Base-by-base conservation (phyloP, 2,329 filamentous ascomycete genomes). In the Fusarium sp. region DNA sequence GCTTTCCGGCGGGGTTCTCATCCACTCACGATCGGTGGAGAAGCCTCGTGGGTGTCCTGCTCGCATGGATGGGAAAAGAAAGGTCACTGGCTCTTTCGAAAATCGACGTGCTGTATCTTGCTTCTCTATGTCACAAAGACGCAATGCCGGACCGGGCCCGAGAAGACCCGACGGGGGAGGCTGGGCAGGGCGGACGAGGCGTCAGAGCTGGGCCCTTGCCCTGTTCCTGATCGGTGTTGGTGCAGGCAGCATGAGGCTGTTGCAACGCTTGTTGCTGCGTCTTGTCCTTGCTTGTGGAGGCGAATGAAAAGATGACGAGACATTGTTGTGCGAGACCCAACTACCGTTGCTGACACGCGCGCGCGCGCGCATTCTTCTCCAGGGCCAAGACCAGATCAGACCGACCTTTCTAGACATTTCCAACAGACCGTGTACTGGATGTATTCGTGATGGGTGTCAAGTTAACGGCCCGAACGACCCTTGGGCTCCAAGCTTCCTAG, bases 21-120 rank as follows among this genome's bases (percentile, higher is more conserved):
- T 75, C 76, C 76, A 78, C 65, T 78, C 76, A 78, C 55, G 62
- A 75, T 71, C 74, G 59, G 69, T 76, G 67, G 73, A 70, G 71
- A 66, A 61, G 40, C 76, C 76, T 74, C 76, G 76, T 78, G 76
- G 75, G 46, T 51, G 46, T 64, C 60, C 61, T 64, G 53, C 35
- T 61, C 29, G 44, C 59, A 57, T 51, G 46, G 40, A 33, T 33
- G 31, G 46, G 49, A 61, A 64, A 58, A 56, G 53, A 56, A 42
- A 60, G 20, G 27, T 22, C 24, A 38, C 35, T 40, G n/a, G 17
- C 35, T 22, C 36, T 22, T 38, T 36, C 22, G 20, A 24, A 14
- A 17, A n/a, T 16, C 14, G 31, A 17, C 55, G 24, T 38, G 27
- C 55, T 36, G 29, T 35, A 20, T 35, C 31, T 35, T 35, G 11